phyloP scores from a whole-genome alignment of 192 early-diverging fungal species.

The Coemansia sp. region DNA sequence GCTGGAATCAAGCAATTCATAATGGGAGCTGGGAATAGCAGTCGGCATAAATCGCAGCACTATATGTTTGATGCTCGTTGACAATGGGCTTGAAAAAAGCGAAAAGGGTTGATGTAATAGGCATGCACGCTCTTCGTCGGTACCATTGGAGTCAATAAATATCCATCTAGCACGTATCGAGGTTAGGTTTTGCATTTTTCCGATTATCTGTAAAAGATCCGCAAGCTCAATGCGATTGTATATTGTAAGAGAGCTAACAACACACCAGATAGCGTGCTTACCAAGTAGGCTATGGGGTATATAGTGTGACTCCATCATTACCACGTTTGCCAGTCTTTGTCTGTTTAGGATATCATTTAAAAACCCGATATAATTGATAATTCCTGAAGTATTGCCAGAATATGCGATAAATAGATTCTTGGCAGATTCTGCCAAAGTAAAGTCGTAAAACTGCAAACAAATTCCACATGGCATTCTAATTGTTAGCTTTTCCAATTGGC shows the following conservation, averaged over 20 bases:
- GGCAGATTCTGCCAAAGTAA: background rate
- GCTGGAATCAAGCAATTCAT: background rate
- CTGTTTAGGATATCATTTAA: background rate
- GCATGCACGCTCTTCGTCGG: background rate
- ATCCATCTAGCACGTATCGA: background rate
- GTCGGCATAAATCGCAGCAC: background rate
- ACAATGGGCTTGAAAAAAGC: background rate
- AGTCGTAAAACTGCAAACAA: background rate
- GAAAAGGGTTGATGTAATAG: background rate
- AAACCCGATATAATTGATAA: background rate
- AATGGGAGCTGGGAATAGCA: background rate
- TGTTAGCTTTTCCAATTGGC: background rate
- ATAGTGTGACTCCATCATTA: background rate
- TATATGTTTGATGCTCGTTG: background rate
- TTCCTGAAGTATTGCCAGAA: background rate
- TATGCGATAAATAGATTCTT: background rate
- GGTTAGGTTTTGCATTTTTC: background rate
- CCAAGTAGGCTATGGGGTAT: background rate
- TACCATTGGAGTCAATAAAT: background rate
- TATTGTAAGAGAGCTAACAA: background rate
- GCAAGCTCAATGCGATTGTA: background rate
- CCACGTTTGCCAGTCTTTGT: background rate
- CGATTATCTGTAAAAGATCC: background rate
- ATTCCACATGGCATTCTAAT: background rate
- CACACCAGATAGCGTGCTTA: background rate